These are phyloP conservation scores for Clitoria ternatea DNA, from an alignment of 306 rosid genomes.

Conservation along the genomic window DNA sequence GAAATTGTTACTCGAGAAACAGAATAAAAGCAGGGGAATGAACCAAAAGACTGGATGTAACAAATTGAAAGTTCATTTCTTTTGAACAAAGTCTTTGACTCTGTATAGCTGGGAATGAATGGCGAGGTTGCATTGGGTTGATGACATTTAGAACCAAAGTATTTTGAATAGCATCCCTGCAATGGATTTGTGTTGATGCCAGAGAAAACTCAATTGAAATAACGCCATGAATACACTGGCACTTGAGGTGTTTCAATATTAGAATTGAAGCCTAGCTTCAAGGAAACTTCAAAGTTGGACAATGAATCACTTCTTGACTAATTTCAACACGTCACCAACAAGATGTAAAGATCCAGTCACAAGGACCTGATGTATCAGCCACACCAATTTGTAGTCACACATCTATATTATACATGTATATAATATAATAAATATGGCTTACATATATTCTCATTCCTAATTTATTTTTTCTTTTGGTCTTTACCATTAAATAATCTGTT, in stretches of 20 bases:
- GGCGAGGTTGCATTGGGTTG: background rate
- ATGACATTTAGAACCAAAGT: constrained; percentile 5
- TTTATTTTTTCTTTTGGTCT: too few relatives aligned
- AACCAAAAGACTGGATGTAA: background rate
- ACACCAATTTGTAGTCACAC: constrained; percentile 24
- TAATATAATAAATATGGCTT: too few relatives aligned
- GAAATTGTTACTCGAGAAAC: background rate
- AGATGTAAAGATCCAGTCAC: constrained; percentile 97
- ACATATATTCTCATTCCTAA: too few relatives aligned
- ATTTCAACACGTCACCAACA: constrained; percentile 85
- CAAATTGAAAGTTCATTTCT: background rate
- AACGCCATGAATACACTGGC: background rate
- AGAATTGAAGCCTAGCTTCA: constrained; percentile 1
- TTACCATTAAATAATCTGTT: too few relatives aligned
- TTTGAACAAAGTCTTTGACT: background rate
- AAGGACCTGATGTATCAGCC: constrained; percentile 62
- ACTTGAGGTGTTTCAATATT: background rate
- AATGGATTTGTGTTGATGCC: background rate
- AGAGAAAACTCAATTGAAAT: constrained; percentile 3
- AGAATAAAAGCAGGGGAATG: too few relatives aligned
- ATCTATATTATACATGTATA: background rate
- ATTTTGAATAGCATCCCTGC: background rate
- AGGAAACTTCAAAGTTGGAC: constrained; percentile 5
- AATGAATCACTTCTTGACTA: constrained; percentile 57
- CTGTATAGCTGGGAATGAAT: background rate